Percentiles rank a stretch among this genome's conserved stretches.
These are phyloP conservation scores for Vanrija sp. DNA, from an alignment of 1,284 basidiomycete species.

Conservation along the genomic window DNA sequence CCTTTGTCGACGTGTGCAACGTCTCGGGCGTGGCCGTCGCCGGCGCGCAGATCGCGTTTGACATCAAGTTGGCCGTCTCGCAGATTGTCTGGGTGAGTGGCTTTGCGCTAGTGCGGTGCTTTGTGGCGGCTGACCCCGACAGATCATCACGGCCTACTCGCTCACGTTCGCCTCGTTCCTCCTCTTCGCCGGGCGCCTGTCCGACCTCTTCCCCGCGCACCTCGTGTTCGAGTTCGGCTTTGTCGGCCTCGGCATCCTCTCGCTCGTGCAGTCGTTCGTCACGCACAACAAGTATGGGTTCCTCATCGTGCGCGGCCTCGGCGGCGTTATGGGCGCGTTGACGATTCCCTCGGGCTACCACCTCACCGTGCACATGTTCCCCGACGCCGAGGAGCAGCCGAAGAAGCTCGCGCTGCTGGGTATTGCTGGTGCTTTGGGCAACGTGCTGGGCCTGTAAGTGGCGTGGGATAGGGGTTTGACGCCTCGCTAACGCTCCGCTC, in stretches of 20 bases:
- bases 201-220: slow-evolving; percentile 40
- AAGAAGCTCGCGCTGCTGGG: slow-evolving; percentile 31
- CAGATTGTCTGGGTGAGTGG: slow-evolving; percentile 38
- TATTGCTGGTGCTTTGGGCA: slow-evolving; percentile 30
- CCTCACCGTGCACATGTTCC: slow-evolving; percentile 40
- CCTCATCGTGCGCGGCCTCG: slow-evolving; percentile 42
- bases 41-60: slow-evolving; percentile 29
- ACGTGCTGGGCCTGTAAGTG: slow-evolving; percentile 33
- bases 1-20: slow-evolving; percentile 14
- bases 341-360: slow-evolving; percentile 12
- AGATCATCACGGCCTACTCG: slow-evolving; percentile 37
- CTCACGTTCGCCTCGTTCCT: slow-evolving; percentile 38
- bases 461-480: not conserved
- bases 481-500: not conserved
- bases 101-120: not conserved
- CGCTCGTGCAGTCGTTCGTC: slow-evolving; percentile 38
- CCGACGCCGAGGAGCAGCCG: slow-evolving; percentile 33
- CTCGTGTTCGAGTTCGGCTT: slow-evolving; percentile 41
- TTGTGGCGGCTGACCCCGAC: not conserved
- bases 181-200: slow-evolving; percentile 40
- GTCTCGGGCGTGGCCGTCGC: slow-evolving; percentile 33
- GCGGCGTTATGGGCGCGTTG: slow-evolving; percentile 31
- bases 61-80: slow-evolving; percentile 25
- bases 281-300: slow-evolving; percentile 46
- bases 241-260: slow-evolving; percentile 29